Percentiles rank a stretch among this genome's conserved stretches.
phyloP scores from a whole-genome alignment of 345 rosid species.

The Eucalyptus tenuipes region DNA sequence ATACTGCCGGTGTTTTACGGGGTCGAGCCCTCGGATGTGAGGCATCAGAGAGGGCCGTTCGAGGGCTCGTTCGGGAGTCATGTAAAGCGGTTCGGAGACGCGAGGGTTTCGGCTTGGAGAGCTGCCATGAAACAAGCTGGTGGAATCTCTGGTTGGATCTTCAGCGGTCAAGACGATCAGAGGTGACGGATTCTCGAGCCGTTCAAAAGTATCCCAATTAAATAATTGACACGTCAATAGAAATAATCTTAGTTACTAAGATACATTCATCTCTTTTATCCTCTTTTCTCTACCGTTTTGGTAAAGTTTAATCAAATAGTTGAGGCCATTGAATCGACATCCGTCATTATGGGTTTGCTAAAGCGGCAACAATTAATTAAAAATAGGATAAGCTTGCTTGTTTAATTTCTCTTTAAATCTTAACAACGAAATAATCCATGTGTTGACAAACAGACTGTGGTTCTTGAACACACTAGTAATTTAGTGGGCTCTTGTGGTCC shows the following conservation, averaged over 20 bases:
- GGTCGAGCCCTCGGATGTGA: constrained; percentile 6
- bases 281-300: not conserved
- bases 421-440: not conserved
- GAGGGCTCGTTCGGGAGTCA: not conserved
- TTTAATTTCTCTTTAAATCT: not conserved
- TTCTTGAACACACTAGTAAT: not conserved
- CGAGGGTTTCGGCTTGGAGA: constrained; percentile 3
- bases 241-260: not conserved
- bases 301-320: not conserved
- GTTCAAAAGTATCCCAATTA: not conserved
- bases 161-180: not conserved
- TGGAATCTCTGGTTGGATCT: not conserved
- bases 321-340: not conserved
- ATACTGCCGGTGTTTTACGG: constrained; percentile 10
- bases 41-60: not conserved
- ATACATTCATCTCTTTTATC: not conserved
- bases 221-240: not conserved
- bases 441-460: not conserved
- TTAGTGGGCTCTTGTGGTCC: not conserved
- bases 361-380: not conserved
- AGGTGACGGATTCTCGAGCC: not conserved
- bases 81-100: not conserved
- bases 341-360: not conserved
- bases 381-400: not conserved
- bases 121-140: constrained; percentile 1